Percentiles rank a stretch among this genome's conserved stretches.
phyloP scores from a whole-genome alignment of 805 yeast genomes.

The Saturnispora silvae region DNA sequence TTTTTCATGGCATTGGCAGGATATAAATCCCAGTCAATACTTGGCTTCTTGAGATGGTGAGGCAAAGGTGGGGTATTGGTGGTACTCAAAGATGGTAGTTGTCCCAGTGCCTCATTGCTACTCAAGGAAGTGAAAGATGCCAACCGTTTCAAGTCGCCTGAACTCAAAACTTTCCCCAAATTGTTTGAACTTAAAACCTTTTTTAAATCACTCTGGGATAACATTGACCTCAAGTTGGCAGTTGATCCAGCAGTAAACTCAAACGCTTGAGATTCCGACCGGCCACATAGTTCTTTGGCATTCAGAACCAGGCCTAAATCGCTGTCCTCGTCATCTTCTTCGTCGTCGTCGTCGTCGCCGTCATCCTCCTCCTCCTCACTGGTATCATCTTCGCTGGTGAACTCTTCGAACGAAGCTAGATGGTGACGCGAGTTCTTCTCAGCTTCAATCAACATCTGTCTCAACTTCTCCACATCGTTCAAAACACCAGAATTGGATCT shows the following conservation, averaged over 20 bases:
- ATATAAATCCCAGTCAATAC: constrained; percentile 15
- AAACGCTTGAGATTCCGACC: constrained; percentile 25
- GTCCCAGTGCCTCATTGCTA: too few relatives aligned
- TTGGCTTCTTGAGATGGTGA: constrained; percentile 12
- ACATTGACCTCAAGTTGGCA: constrained; percentile 3
- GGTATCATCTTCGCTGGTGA: constrained; percentile 7
- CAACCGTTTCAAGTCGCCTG: constrained; percentile 7
- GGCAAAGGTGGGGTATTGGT: not conserved
- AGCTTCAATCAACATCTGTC: constrained; percentile 8
- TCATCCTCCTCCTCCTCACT: constrained; percentile 3
- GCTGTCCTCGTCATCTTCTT: constrained; percentile 5
- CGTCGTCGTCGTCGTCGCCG: constrained; percentile 2
- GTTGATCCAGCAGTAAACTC: constrained; percentile 16
- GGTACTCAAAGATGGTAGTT: too few relatives aligned
- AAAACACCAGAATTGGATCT: constrained; percentile 20
- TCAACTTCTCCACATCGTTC: constrained; percentile 13
- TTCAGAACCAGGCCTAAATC: too few relatives aligned
- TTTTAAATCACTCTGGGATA: constrained; percentile 3
- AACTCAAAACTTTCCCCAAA: constrained; percentile 5
- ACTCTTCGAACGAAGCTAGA: constrained; percentile 12
- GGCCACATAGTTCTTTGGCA: constrained; percentile 13
- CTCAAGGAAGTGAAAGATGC: constrained; percentile 9
- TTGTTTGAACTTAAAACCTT: constrained; percentile 3
- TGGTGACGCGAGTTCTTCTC: constrained; percentile 6
- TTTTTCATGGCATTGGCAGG: constrained; percentile 5